A percentile compares a stretch with the other conserved stretches of the same genome.
phyloP scores from a whole-genome alignment of 805 yeast genomes.

The Groenewaldozyma salmanticensis region DNA sequence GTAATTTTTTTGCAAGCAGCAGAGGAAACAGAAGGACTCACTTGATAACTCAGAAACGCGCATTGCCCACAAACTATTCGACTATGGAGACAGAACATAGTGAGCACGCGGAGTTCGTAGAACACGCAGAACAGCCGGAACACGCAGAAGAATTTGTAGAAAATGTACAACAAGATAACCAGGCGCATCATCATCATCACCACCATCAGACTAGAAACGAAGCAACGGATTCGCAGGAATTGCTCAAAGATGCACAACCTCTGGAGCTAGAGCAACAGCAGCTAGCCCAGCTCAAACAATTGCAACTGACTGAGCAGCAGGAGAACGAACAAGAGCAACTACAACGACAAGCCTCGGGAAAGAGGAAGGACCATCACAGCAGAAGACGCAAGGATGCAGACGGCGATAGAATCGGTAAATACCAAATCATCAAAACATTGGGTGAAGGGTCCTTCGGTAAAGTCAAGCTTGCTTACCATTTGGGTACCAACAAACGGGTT shows the following conservation, averaged over 20 bases:
- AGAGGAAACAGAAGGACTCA: too few relatives aligned
- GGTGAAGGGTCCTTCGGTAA: constrained; percentile 98
- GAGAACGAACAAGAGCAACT: neutral
- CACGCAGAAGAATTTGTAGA: neutral
- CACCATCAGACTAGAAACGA: too few relatives aligned
- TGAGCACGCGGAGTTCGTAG: constrained; percentile 13
- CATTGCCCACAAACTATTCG: too few relatives aligned
- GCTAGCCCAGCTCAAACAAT: neutral
- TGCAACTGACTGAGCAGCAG: neutral
- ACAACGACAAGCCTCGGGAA: neutral
- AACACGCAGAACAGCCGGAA: neutral
- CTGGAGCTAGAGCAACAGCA: neutral
- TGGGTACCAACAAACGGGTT: constrained; percentile 84
- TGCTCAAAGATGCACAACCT: neutral
- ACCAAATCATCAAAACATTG: constrained; percentile 82
- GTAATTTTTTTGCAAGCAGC: too few relatives aligned
- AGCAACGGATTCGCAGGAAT: constrained; percentile 3
- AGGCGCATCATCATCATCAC: too few relatives aligned
- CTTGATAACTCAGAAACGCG: too few relatives aligned
- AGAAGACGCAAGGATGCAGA: neutral
- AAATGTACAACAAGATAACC: too few relatives aligned
- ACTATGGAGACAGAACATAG: constrained; percentile 14
- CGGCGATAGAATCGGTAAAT: constrained; percentile 61
- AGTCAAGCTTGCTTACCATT: constrained; percentile 61
- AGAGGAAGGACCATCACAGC: neutral